Conservation (phyloP, 176 grass and related monocot genomes). For the Saccharum officinarum region DNA sequence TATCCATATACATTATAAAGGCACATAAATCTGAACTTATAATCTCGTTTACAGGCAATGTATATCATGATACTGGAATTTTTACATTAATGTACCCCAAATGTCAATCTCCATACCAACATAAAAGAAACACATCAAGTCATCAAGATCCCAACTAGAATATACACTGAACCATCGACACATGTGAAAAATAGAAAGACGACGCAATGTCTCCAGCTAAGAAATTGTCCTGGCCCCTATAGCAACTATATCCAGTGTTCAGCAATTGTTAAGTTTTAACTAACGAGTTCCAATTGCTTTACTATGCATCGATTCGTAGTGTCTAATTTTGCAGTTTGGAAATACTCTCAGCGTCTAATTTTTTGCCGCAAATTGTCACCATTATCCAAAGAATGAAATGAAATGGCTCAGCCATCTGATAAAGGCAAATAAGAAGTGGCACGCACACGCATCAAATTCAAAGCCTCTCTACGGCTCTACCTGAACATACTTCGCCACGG, state of each 20-base stretch:
- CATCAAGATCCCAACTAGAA: background rate
- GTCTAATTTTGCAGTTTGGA: background rate
- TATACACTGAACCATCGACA: background rate
- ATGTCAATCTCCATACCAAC: background rate
- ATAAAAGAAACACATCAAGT: background rate
- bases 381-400: conserved; percentile 14
- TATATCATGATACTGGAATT: background rate
- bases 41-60: background rate
- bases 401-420: background rate
- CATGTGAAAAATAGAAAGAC: background rate
- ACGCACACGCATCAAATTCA: background rate
- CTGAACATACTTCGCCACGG: conserved; percentile 89
- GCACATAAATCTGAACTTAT: background rate
- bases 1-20: background rate
- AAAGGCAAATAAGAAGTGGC: background rate
- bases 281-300: background rate
- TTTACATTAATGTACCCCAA: background rate
- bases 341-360: background rate
- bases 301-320: background rate
- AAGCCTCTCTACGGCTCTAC: conserved; percentile 29
- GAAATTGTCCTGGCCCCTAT: background rate
- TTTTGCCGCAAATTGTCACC: background rate
- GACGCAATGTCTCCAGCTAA: background rate
- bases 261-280: background rate
- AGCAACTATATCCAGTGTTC: background rate